Evolutionary conservation across 495 filamentous ascomycete species (phyloP), one percentile per base, ranked within the genome.

Genomic region (Tetracladium marchalianum): DNA sequence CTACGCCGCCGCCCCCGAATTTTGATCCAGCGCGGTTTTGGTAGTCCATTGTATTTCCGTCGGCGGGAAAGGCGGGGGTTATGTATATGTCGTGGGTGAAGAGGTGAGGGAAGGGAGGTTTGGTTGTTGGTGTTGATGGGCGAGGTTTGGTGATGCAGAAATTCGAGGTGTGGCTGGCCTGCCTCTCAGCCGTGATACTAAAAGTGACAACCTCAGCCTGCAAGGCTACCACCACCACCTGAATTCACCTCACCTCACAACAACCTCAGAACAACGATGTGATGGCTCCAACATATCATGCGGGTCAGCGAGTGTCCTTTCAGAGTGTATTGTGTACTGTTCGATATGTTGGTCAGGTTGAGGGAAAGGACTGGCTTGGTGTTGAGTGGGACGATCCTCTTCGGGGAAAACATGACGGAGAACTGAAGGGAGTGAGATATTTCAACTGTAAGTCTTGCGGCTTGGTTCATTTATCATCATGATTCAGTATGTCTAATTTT

Each of bases 1-100:
- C 92, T 47, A 97, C 88, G 62, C 92, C 92, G 56, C 92, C 92
- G 62, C 92, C 92, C 62, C 92, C 92, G 73, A 97, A 96, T 66
- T 96, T 96, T 66, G 87, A 94, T 46, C 92, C 92, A 48, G 88
- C 92, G 56, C 92, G 87, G 66, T 96, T 96, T 77, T 98, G 75
- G 56, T 72, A 73, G 55, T 80, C 77, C 77, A 81, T 79, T n/a
- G 42, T 61, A 7, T 27, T 27, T 27, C n/a, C n/a, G n/a, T n/a
- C n/a, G n/a, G n/a, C n/a, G n/a, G n/a, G 43, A 35, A 18, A 35
- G 18, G 22, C 9, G 48, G n/a, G 42, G 33, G 44, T 24, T 37
- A 35, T 13, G 32, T 42, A n/a, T 31, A 43, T 17, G 17, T 42
- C 13, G 24, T 18, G 39, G 17, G 34, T 44, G 41, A 34, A 17